phyloP scores from a whole-genome alignment of 805 yeast species.

The Yarrowia deformans region DNA sequence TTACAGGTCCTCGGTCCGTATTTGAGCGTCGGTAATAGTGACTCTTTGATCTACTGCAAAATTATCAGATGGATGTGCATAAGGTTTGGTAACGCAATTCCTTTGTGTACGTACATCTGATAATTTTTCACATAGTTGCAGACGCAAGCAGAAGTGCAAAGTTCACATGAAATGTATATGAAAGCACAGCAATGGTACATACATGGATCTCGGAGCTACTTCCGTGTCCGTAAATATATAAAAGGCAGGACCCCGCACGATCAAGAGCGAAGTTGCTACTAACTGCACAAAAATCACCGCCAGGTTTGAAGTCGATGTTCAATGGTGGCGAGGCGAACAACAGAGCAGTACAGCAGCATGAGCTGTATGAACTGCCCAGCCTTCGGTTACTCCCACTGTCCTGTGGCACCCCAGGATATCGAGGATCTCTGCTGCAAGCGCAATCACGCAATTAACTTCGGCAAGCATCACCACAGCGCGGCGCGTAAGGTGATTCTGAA shows the following conservation, averaged over 20 bases:
- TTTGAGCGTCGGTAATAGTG: background rate
- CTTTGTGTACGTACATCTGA: constrained; percentile 30
- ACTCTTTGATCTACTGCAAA: constrained; percentile 18
- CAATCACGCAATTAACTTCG: constrained; percentile 12
- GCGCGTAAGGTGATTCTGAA: background rate
- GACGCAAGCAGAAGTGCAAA: constrained; percentile 6
- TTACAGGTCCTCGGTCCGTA: constrained; percentile 23
- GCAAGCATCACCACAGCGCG: background rate
- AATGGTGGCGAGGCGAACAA: constrained; percentile 5
- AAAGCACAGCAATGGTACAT: background rate
- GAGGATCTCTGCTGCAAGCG: constrained; percentile 30
- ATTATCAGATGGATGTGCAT: constrained; percentile 33
- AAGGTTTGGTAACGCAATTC: constrained; percentile 30
- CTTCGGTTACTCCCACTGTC: constrained; percentile 18
- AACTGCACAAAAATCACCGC: background rate
- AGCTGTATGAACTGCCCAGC: constrained; percentile 35
- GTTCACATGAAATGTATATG: background rate
- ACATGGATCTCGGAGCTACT: background rate
- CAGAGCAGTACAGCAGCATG: constrained; percentile 2
- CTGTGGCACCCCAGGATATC: constrained; percentile 27
- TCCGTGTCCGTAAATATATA: background rate
- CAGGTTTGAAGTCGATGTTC: background rate
- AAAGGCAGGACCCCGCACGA: background rate
- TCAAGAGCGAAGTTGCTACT: background rate
- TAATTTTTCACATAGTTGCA: constrained; percentile 10